These are phyloP conservation scores for Penicillium cosmopolitanum DNA, from an alignment of 495 filamentous ascomycete genomes.

Conservation along the genomic window DNA sequence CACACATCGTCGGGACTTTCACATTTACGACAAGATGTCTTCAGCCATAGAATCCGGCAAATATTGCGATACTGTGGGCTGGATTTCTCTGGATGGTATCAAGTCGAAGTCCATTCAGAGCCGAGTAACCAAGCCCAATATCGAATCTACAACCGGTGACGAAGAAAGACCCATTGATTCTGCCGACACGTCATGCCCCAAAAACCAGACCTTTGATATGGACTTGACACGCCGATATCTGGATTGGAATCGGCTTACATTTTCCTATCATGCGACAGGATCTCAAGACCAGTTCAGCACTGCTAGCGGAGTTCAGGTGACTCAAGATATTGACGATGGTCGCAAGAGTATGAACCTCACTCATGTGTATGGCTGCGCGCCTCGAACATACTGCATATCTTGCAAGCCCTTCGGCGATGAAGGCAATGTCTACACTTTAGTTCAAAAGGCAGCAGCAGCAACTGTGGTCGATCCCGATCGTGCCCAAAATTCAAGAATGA, in stretches of 20 bases:
- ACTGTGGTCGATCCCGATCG: constrained; percentile 31
- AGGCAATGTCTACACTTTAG: constrained; percentile 39
- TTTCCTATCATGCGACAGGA: constrained; percentile 40
- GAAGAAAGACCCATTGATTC: background rate
- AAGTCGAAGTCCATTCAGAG: constrained; percentile 4
- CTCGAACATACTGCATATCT: constrained; percentile 41
- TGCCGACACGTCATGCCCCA: constrained; percentile 2
- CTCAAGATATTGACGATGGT: constrained; percentile 1
- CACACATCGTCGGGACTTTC: constrained; percentile 41
- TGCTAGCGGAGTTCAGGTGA: background rate
- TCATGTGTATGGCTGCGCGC: constrained; percentile 42
- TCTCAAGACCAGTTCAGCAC: constrained; percentile 29
- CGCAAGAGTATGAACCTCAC: constrained; percentile 23
- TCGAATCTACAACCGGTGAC: background rate
- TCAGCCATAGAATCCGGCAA: constrained; percentile 42
- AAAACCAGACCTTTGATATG: constrained; percentile 13
- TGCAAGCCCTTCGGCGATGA: constrained; percentile 36
- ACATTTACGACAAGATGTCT: constrained; percentile 37
- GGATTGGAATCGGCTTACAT: constrained; percentile 46
- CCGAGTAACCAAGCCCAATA: background rate
- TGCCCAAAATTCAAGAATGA: constrained; percentile 30
- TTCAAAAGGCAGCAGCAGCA: constrained; percentile 32
- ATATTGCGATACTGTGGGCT: constrained; percentile 50
- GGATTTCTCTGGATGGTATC: constrained; percentile 44
- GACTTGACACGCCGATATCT: constrained; percentile 25